Evolutionary conservation across 163 green algal genomes (phyloP).

Genomic region (Scenedesmus sp.): DNA sequence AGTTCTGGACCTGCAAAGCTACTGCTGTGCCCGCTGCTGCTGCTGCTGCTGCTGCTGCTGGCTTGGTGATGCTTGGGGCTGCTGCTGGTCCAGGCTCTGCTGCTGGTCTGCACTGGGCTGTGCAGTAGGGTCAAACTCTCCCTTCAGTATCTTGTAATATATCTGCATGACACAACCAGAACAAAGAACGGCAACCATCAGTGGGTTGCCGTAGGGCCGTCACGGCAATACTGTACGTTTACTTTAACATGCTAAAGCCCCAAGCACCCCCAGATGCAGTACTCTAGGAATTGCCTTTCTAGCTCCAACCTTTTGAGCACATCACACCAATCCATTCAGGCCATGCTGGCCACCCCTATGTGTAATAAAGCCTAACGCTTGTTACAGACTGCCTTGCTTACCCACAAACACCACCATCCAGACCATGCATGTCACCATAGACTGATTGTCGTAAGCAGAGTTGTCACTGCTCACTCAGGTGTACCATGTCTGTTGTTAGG

Average conservation of each 20-base stretch:
- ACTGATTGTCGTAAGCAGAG: not conserved
- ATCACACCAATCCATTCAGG: no score
- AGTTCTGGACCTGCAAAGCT: no score
- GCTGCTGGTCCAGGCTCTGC: not conserved
- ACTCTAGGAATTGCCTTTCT: no score
- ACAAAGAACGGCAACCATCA: not conserved
- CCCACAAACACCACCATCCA: not conserved
- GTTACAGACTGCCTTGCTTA: no score
- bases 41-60: not conserved
- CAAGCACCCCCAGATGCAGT: no score
- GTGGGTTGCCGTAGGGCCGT: not conserved
- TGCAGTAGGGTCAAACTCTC: slow-evolving; percentile 18
- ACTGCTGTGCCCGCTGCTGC: not conserved
- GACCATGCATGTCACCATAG: no score
- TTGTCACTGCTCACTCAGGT: not conserved
- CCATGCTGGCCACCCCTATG: no score
- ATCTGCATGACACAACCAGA: not conserved
- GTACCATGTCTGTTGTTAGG: not conserved
- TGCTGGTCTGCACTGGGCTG: not conserved
- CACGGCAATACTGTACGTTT: no score
- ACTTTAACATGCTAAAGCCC: no score
- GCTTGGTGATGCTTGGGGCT: not conserved
- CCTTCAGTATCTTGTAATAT: slow-evolving; percentile 20
- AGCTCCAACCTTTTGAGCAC: no score
- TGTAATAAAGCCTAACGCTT: no score